Evolutionary conservation across 371 early-diverging fungal genomes (phyloP).

Genomic region (Actinomortierella ambigua): DNA sequence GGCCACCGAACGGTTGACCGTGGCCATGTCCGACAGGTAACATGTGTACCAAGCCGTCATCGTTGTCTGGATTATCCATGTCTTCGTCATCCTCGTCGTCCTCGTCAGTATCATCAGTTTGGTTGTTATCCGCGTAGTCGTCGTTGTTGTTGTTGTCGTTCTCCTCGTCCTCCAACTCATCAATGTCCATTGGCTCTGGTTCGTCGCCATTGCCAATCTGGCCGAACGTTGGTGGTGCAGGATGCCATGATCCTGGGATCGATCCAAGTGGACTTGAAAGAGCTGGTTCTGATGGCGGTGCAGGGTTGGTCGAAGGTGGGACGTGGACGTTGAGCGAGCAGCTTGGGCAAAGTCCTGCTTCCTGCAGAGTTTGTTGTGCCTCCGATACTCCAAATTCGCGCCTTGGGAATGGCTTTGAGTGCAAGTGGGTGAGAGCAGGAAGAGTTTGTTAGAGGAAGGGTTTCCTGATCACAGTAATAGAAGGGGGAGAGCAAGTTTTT

Average conservation of each 20-base stretch:
- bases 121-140: background rate
- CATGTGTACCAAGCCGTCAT: conserved; percentile 30
- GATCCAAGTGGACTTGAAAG: background rate
- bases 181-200: background rate
- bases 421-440: no score
- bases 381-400: conserved; percentile 27
- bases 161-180: conserved; percentile 5
- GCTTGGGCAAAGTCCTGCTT: conserved; percentile 29
- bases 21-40: conserved; percentile 19
- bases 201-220: background rate
- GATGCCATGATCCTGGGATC: conserved; percentile 24
- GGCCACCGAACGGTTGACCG: conserved; percentile 12
- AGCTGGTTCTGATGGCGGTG: conserved; percentile 17
- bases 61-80: conserved; percentile 5
- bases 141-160: conserved; percentile 4
- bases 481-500: background rate
- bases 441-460: no score
- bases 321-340: conserved; percentile 42
- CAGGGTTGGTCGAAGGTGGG: conserved; percentile 27
- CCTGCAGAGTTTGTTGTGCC: conserved; percentile 15
- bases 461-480: background rate
- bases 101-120: conserved; percentile 1
- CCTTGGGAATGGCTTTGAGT: conserved; percentile 34
- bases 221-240: conserved; percentile 8
- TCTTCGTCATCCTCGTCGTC: conserved; percentile 3